Conservation (phyloP, 2,329 filamentous ascomycete genomes). For the Calonectria ilicicola region DNA sequence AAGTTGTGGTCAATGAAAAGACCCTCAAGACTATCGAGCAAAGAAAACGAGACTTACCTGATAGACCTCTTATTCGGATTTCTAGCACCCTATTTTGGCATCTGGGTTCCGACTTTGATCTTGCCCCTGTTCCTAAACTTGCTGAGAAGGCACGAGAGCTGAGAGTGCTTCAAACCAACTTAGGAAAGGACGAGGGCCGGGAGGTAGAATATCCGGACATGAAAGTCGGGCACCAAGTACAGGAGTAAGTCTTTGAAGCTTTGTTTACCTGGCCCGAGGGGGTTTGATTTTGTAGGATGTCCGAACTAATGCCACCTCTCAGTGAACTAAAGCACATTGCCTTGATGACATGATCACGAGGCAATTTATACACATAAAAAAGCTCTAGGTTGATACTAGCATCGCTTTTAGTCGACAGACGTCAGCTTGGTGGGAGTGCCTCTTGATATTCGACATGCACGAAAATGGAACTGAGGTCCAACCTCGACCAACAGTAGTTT, state of each 20-base stretch:
- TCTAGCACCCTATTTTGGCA: slow-evolving; percentile 74
- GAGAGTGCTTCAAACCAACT: slow-evolving; percentile 58
- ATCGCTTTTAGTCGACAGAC: background rate
- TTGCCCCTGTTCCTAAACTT: slow-evolving; percentile 63
- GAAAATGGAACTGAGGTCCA: background rate
- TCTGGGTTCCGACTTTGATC: slow-evolving; percentile 66
- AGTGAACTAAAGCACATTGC: slow-evolving; percentile 67
- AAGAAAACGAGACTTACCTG: slow-evolving; percentile 55
- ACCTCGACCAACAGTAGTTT: no score
- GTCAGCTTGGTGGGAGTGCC: no score
- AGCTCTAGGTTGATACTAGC: background rate
- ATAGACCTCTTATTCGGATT: slow-evolving; percentile 66
- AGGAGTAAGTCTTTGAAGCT: slow-evolving; percentile 56
- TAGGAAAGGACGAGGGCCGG: slow-evolving; percentile 66
- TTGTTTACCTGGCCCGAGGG: background rate
- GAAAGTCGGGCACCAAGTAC: slow-evolving; percentile 71
- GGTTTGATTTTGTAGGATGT: background rate
- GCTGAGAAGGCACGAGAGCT: slow-evolving; percentile 58
- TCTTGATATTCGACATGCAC: background rate
- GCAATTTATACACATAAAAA: background rate
- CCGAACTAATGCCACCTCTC: slow-evolving; percentile 26
- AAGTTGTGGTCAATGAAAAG: slow-evolving; percentile 68
- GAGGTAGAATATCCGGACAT: slow-evolving; percentile 61
- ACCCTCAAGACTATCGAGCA: slow-evolving; percentile 61
- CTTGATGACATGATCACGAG: slow-evolving; percentile 55